Evolutionary conservation across 1,139 yeast species (phyloP), one percentile per base, ranked within the genome.

Genomic region (Hemisphaericaspora xylofermentans): DNA sequence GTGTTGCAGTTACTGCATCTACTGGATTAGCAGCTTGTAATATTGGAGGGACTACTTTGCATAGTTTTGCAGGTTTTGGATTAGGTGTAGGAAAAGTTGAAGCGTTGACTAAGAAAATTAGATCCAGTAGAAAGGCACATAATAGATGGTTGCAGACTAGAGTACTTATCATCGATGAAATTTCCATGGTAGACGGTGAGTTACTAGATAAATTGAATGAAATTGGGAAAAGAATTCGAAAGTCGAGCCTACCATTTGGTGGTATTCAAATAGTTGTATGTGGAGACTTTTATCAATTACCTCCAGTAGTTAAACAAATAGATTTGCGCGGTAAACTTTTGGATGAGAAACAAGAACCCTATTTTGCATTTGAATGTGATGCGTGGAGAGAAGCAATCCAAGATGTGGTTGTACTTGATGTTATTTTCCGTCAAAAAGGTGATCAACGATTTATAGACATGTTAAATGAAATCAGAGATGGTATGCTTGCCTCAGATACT

Each of bases 11-110:
- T 2, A 88, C 96, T 0, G 97, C 97, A 0, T 84, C 95, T 0
- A 89, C 97, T 0, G 97, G 97, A 0, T 66, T 89, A 33, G 97
- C 97, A 0, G 96, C 96, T 1, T 85, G 93, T 56, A 88, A 88
- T 57, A 83, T 89, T 44, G 95, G 96, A 4, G 97, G 97, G 17
- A 76, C 77, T 32, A 89, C 97, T 0, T 62, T 89, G 2, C 96
- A 89, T 57, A 82, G 94, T 18, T 88, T 82, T 65, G 82, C 95
- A 0, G 96, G 96, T 1, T 82, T 88, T 29, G 96, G 96, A 0
- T 61, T 88, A 8, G 96, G 94, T 0, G 55, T 54, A 13, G 70
- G 62, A 1, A 53, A 57, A 1, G 53, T 59, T 0, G 60, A 65
- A 0, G 57, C 60, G 3, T 58, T 88, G 19, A 61, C 79, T 12